These are phyloP conservation scores for Penicillium soppii DNA, from an alignment of 495 filamentous ascomycete species.

Conservation along the genomic window DNA sequence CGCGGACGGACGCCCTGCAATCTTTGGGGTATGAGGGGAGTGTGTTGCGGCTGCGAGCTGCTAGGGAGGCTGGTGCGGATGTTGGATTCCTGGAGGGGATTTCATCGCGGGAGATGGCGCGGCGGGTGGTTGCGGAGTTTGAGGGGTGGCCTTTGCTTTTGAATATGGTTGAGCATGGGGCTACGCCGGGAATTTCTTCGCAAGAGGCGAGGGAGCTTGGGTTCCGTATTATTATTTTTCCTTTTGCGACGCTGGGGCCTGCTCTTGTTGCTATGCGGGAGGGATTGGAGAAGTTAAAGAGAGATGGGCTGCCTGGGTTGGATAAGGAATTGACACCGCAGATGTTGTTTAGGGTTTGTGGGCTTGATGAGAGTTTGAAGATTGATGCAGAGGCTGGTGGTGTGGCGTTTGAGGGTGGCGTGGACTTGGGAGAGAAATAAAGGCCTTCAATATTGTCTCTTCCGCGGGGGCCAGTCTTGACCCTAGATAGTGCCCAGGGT, in stretches of 20 bases:
- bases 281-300: constrained; percentile 49
- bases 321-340: constrained; percentile 49
- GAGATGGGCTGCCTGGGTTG: constrained; percentile 46
- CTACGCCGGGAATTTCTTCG: constrained; percentile 58
- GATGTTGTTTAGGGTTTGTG: constrained; percentile 59
- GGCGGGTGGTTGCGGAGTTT: constrained; percentile 46
- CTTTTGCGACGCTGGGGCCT: constrained; percentile 52
- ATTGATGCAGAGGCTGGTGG: constrained; percentile 60
- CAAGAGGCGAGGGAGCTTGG: constrained; percentile 59
- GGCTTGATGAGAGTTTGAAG: constrained; percentile 55
- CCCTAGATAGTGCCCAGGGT: neutral
- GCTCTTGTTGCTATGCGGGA: constrained; percentile 52
- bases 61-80: constrained; percentile 59
- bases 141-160: constrained; percentile 60
- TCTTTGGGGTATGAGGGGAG: constrained; percentile 61
- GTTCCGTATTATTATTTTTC: constrained; percentile 64
- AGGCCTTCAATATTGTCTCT: neutral
- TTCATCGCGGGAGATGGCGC: constrained; percentile 37
- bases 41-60: constrained; percentile 52
- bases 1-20: constrained; percentile 66
- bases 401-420: constrained; percentile 42
- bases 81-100: constrained; percentile 58
- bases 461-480: neutral
- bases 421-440: constrained; percentile 28
- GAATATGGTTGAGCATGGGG: constrained; percentile 66